These are phyloP conservation scores for Candida dubliniensis DNA, from an alignment of 1,139 yeast species.

Conservation along the genomic window DNA sequence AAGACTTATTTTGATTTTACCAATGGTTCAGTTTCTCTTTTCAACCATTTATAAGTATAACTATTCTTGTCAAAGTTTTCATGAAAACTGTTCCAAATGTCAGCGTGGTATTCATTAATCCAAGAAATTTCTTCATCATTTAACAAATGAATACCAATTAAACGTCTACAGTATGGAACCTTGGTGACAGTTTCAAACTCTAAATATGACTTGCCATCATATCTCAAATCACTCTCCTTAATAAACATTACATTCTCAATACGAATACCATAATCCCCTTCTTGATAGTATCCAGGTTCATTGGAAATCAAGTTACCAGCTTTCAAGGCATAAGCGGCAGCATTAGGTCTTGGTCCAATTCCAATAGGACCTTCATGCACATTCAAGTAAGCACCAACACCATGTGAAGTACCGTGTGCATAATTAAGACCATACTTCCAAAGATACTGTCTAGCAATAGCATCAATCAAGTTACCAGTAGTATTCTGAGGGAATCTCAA, in stretches of 20 bases:
- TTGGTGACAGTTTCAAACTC: constrained; percentile 83
- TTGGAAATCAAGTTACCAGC: constrained; percentile 83
- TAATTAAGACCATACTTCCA: constrained; percentile 91
- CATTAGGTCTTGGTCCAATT: constrained; percentile 65
- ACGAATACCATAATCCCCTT: constrained; percentile 90
- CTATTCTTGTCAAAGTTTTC: constrained; percentile 51
- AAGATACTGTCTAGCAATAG: constrained; percentile 83
- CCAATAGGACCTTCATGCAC: constrained; percentile 98
- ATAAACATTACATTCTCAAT: constrained; percentile 82
- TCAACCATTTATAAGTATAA: constrained; percentile 68
- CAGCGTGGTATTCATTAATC: constrained; percentile 68
- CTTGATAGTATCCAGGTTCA: constrained; percentile 96
- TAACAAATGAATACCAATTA: constrained; percentile 35
- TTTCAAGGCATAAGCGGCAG: constrained; percentile 47
- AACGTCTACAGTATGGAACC: constrained; percentile 66
- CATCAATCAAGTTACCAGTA: constrained; percentile 79
- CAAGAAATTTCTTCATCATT: constrained; percentile 61
- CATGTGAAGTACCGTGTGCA: constrained; percentile 97
- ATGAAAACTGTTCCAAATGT: constrained; percentile 58
- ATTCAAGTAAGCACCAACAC: constrained; percentile 88
- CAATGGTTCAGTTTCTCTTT: constrained; percentile 61
- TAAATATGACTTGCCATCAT: constrained; percentile 56
- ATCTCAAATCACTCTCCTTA: constrained; percentile 45
- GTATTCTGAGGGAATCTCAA: constrained; percentile 86
- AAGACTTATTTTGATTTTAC: constrained; percentile 2